Conservation (phyloP, 2,329 filamentous ascomycete species). For the Calonectria henricotiae region DNA sequence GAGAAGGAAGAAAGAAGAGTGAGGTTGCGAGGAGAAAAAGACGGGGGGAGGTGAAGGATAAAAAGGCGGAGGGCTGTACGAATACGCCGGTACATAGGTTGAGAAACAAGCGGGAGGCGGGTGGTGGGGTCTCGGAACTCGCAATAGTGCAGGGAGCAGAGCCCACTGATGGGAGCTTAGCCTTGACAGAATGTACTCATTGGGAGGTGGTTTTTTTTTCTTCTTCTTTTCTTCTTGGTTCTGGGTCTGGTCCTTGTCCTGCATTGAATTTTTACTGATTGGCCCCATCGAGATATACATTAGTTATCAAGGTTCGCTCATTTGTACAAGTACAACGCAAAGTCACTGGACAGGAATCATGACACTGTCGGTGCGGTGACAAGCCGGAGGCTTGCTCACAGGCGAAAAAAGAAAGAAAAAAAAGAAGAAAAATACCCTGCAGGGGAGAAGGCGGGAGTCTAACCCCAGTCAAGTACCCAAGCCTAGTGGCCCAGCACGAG, state of each 20-base stretch:
- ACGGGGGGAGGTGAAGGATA: constrained; percentile 52
- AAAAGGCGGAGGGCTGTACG: constrained; percentile 54
- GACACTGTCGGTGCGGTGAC: constrained; percentile 21
- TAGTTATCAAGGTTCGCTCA: constrained; percentile 12
- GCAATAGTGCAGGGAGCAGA: constrained; percentile 30
- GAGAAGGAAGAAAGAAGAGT: constrained; percentile 44
- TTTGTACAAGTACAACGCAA: constrained; percentile 2
- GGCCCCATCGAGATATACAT: background rate
- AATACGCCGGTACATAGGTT: constrained; percentile 51
- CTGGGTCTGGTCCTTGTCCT: constrained; percentile 7
- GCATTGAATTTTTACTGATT: background rate
- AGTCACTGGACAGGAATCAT: constrained; percentile 4
- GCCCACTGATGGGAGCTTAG: constrained; percentile 21
- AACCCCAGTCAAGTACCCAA: constrained; percentile 13
- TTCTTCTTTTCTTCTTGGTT: background rate
- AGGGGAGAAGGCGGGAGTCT: constrained; percentile 20
- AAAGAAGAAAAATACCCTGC: constrained; percentile 11
- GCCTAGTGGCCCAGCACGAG: constrained; percentile 13
- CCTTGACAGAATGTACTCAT: constrained; percentile 8
- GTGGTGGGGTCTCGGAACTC: constrained; percentile 36
- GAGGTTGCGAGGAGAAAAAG: constrained; percentile 47
- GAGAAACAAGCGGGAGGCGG: constrained; percentile 48
- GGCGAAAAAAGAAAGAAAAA: constrained; percentile 1
- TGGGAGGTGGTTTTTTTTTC: background rate
- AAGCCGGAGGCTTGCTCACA: constrained; percentile 6